Conservation (phyloP, 73 alveolate species). For the Tetrahymena thermophila region DNA sequence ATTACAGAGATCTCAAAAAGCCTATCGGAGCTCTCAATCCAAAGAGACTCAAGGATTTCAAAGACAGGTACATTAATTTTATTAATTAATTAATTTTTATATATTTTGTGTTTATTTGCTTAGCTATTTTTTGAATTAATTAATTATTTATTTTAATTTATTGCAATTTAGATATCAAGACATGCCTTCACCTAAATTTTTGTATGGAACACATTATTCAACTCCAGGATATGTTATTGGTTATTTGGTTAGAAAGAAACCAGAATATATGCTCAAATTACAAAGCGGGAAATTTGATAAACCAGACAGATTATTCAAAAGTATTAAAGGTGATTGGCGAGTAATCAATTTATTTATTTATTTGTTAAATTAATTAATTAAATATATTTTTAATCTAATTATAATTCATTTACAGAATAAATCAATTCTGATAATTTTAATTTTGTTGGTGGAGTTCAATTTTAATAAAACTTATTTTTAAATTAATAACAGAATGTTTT, state of each 20-base stretch:
- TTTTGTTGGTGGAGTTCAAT: background rate
- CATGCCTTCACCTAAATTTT: constrained; percentile 70
- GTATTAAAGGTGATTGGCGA: constrained; percentile 90
- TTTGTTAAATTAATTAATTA: background rate
- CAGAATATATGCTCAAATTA: constrained; percentile 93
- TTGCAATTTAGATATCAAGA: constrained; percentile 2
- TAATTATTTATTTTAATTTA: background rate
- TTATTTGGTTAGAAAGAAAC: constrained; percentile 83
- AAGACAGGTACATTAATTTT: constrained; percentile 40
- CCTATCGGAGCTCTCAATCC: constrained; percentile 97
- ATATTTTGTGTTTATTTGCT: background rate
- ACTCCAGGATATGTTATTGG: constrained; percentile 99
- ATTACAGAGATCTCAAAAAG: constrained; percentile 92
- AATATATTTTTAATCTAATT: background rate
- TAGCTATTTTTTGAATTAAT: background rate
- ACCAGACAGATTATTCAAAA: constrained; percentile 92
- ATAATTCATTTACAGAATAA: background rate
- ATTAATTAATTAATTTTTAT: background rate
- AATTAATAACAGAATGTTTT: constrained; percentile 22
- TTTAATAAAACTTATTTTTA: background rate
- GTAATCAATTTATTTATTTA: background rate
- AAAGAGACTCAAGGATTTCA: constrained; percentile 74
- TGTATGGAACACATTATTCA: constrained; percentile 99
- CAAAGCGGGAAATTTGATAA: constrained; percentile 96
- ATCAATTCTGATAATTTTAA: background rate